Evolutionary conservation across 106 monocot genomes (phyloP).

Genomic region (Cymbidium sinense): DNA sequence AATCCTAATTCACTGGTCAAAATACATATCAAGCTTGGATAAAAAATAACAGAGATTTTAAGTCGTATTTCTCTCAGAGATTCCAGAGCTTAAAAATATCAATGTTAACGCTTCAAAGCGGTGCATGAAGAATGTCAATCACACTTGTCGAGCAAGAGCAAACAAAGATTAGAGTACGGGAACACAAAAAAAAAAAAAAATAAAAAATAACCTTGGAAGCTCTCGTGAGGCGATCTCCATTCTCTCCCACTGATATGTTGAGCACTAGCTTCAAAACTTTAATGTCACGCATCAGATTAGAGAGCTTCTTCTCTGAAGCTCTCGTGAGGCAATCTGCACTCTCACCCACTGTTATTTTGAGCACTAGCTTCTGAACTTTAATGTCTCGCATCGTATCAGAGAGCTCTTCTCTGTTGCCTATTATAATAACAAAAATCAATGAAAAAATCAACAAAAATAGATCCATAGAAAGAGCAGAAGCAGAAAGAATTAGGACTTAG

Average conservation of each 20-base stretch:
- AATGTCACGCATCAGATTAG: constrained; percentile 19
- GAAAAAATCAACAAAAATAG: background rate
- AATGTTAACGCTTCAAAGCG: background rate
- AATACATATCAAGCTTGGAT: background rate
- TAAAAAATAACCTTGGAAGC: constrained; percentile 12
- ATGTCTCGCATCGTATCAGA: constrained; percentile 19
- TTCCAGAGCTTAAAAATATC: background rate
- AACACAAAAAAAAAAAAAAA: background rate
- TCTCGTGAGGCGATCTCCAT: constrained; percentile 25
- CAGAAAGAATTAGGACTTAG: background rate
- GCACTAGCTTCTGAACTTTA: constrained; percentile 30
- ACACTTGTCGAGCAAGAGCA: background rate
- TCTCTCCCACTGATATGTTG: constrained; percentile 24
- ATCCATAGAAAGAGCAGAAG: background rate
- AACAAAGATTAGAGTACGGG: background rate
- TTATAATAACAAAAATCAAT: background rate
- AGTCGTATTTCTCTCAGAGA: background rate
- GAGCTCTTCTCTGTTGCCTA: constrained; percentile 18
- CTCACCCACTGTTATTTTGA: constrained; percentile 23
- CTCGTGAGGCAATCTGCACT: constrained; percentile 26
- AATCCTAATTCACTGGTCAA: background rate
- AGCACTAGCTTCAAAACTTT: constrained; percentile 30
- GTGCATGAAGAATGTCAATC: background rate
- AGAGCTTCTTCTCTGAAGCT: constrained; percentile 19
- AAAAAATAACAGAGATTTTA: background rate